Base-by-base conservation (phyloP, 2,329 filamentous ascomycete genomes). In the Dactylellina sp. region DNA sequence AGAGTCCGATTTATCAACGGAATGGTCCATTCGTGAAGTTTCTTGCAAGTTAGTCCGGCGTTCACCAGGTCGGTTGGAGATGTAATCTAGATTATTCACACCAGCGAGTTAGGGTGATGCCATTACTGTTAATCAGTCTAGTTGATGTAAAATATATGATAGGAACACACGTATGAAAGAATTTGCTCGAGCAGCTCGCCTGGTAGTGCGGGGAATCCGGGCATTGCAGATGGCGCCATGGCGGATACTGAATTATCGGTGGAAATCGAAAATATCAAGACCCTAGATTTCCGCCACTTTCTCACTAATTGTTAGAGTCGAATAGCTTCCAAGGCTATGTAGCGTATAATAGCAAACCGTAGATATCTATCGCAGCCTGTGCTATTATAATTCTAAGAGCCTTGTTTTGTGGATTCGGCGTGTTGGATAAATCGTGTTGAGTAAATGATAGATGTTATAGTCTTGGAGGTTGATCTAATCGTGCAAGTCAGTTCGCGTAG, bases 1-100 rank as follows among this genome's bases (percentile, higher is more conserved):
- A 66, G 44, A 14, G 9, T 59, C n/a, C 53, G 62, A 12, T 52
- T 66, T 14, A 59, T 28, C 7, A 18, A 42, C 5, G 52, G 46
- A 11, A 57, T 35, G 28, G 50, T 49, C 39, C 46, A 50, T 49
- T 40, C 20, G 24, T 57, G 22, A 9, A 65, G 42, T 0, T 12
- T 12, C 25, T 49, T 56, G 50, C 62, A 49, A 22, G 50, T 57
- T 28, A 49, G 24, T 2, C 52, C 44, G 16, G 35, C 22, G 14
- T 66, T 65, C 3, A 35, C 24, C 0, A 66, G 11, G 16, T 66
- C 62, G 20, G 22, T 39, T 7, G 28, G 28, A 3, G 52, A 42
- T 3, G 32, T 14, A 20, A 50, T 22, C 62, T 66, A 16, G 25
- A 18, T 6, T 24, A 22, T 22, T 2, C 20, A 16, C 2, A 32